Evolutionary conservation across 192 early-diverging fungal genomes (phyloP), one percentile per base, ranked within the genome.

Genomic region (Podila clonocystis): DNA sequence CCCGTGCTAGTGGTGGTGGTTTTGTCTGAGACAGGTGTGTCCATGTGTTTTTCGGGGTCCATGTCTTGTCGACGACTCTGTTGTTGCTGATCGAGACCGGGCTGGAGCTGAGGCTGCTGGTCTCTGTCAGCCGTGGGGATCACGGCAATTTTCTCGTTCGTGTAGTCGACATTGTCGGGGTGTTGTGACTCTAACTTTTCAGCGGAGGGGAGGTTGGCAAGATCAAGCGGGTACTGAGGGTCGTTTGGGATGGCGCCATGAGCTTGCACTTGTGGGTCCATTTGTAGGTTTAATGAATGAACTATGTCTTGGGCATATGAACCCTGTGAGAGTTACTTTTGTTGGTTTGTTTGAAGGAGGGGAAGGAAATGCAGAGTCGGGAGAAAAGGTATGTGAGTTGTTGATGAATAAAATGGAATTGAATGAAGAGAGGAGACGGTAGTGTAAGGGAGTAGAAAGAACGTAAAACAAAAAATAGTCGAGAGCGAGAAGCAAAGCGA

Each of bases 101-200:
- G 74, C 26, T 76, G 63, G 9, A 50, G 62, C 30, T 72, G 59
- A 15, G 63, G 68, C 26, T 59, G 67, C 19, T 24, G 29, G 38
- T 29, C 60, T 62, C 20, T 64, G 24, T 59, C n/a, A 20, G 31
- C 64, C 52, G 62, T 57, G 33, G 22, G 34, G 19, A 31, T 63
- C 70, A 55, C 22, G 0, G 26, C 17, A 11, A 65, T 45, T 28
- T 65, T 72, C 55, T 72, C 70, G 52, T 59, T 65, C 11, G 57
- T 34, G 31, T 30, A 30, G 33, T 57, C 58, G 52, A 24, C 52
- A 55, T 24, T n/a, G 22, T 26, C 52, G 9, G 24, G 1, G 50
- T 17, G 24, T 26, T 64, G 62, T 29, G 62, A 62, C 31, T 59
- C 36, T 30, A 30, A 57, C 5, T 36, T 5, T 6, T 69, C 67